These are phyloP conservation scores for Suillus placidus DNA, from an alignment of 768 basidiomycete genomes.

Conservation along the genomic window DNA sequence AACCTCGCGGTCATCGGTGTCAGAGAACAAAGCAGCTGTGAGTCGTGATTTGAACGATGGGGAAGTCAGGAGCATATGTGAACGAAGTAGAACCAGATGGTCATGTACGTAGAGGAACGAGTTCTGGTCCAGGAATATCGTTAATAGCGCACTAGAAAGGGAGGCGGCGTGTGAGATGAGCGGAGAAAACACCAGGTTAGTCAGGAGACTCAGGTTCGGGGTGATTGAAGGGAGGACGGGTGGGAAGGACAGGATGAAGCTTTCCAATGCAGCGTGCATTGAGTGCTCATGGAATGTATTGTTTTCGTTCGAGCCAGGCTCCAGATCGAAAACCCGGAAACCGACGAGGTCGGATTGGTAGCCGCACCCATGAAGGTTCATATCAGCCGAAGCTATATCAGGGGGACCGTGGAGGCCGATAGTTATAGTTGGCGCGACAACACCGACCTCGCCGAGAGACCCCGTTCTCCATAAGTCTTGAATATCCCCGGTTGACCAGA, in stretches of 20 bases:
- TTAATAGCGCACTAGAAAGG: conserved; percentile 68
- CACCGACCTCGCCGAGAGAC: conserved; percentile 17
- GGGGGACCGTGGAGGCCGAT: conserved; percentile 8
- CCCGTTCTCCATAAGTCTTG: conserved; percentile 44
- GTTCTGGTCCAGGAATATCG: conserved; percentile 62
- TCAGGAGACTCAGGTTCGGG: conserved; percentile 65
- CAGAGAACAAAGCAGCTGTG: conserved; percentile 74
- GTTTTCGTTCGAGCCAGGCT: conserved; percentile 52
- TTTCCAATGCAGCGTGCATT: conserved; percentile 35
- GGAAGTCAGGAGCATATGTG: conserved; percentile 73
- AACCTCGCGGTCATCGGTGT: conserved; percentile 54
- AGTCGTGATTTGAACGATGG: conserved; percentile 75
- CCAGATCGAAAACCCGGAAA: conserved; percentile 65
- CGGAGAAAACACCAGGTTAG: conserved; percentile 61
- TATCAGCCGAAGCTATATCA: conserved; percentile 4
- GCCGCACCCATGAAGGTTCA: background rate
- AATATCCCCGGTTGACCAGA: conserved; percentile 64
- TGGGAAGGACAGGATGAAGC: conserved; percentile 64
- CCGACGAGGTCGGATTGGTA: conserved; percentile 43
- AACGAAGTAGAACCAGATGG: conserved; percentile 70
- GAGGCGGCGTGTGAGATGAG: conserved; percentile 62
- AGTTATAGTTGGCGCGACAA: conserved; percentile 17
- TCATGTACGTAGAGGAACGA: conserved; percentile 68
- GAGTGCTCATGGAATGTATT: conserved; percentile 23
- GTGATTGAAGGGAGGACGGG: conserved; percentile 58